Evolutionary conservation across 2,329 filamentous ascomycete species (phyloP), one percentile per base, ranked within the genome.

Genomic region (Penicillium sp.): DNA sequence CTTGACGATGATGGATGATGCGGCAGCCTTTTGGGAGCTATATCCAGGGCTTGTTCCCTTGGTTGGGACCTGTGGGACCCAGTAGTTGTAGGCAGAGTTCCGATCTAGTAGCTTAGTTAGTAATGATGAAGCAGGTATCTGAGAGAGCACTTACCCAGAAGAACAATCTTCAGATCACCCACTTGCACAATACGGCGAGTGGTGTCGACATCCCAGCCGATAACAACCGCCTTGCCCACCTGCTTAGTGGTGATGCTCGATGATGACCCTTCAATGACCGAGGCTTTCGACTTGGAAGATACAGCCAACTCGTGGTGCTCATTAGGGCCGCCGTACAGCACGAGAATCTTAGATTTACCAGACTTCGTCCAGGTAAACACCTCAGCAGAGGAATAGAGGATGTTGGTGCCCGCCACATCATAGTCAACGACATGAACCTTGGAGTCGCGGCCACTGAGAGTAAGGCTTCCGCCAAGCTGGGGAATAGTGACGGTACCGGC

Each of bases 341-440:
- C 63, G 4, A 78, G 67, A 6, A 74, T 66, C 15, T 82, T 86
- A 67, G 80, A 82, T 38, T 80, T 73, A 0, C 76, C 77, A 56
- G 86, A 85, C 49, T 81, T 79, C 68, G 90, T 86, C 75, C 75
- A 78, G 10, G 75, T 78, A 46, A 77, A 77, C 10, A 78, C 65
- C 46, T 78, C 75, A 6, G 72, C 75, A 13, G 75, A 75, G 0
- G 75, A 77, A 58, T 78, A 78, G 9, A 77, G 59, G 32, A 78
- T 59, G 23, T 73, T 75, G 0, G 65, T 73, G 10, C 71, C 72
- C 3, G 68, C 66, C 44, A 78, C 63, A 52, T 74, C 58, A 56
- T 76, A 78, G 56, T 77, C 74, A 6, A 69, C 69, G 6, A 77
- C 68, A 55, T 76, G 74, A 21, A 78, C 65, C 61, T 78, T 78